A percentile compares a stretch with the other conserved stretches of the same genome.
Evolutionary conservation across 202 grass and related monocot genomes (phyloP).

Genomic region (Alloteropsis angusta): DNA sequence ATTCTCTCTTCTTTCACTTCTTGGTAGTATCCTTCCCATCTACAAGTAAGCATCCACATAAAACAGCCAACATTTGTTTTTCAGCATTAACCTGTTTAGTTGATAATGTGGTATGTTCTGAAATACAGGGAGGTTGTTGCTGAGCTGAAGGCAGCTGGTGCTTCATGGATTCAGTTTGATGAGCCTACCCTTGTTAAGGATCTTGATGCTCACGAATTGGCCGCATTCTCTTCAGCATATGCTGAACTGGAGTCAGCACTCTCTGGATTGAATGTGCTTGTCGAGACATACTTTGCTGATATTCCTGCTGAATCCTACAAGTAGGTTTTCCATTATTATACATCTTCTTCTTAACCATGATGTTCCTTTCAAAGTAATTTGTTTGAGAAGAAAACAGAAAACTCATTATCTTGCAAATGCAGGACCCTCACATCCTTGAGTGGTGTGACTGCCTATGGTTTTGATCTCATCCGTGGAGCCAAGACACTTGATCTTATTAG

Average conservation of each 20-base stretch:
- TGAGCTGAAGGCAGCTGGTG: slow-evolving; percentile 81
- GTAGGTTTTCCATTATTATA: slow-evolving; percentile 35
- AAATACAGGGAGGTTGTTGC: slow-evolving; percentile 67
- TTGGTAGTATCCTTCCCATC: slow-evolving; percentile 62
- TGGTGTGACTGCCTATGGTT: slow-evolving; percentile 61
- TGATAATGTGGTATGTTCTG: slow-evolving; percentile 28
- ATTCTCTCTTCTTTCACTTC: slow-evolving; percentile 78
- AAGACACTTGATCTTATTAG: slow-evolving; percentile 86
- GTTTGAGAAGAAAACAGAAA: background rate
- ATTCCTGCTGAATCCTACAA: slow-evolving; percentile 82
- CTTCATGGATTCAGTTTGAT: slow-evolving; percentile 93
- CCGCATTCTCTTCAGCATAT: slow-evolving; percentile 65
- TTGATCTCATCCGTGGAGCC: slow-evolving; percentile 80
- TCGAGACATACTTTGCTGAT: slow-evolving; percentile 92
- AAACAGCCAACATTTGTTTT: slow-evolving; percentile 9
- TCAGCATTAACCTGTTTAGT: slow-evolving; percentile 2
- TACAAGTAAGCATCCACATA: slow-evolving; percentile 66
- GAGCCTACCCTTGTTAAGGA: slow-evolving; percentile 81
- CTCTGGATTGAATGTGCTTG: slow-evolving; percentile 75
- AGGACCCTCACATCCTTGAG: slow-evolving; percentile 75
- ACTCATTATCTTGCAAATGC: slow-evolving; percentile 18
- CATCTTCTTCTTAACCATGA: background rate
- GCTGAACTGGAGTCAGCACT: slow-evolving; percentile 55
- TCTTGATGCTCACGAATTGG: slow-evolving; percentile 70
- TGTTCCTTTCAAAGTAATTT: background rate